Percentiles rank a stretch among this genome's conserved stretches.
Conservation (phyloP, 2,329 filamentous ascomycete genomes). For the Thelonectria blattea region DNA sequence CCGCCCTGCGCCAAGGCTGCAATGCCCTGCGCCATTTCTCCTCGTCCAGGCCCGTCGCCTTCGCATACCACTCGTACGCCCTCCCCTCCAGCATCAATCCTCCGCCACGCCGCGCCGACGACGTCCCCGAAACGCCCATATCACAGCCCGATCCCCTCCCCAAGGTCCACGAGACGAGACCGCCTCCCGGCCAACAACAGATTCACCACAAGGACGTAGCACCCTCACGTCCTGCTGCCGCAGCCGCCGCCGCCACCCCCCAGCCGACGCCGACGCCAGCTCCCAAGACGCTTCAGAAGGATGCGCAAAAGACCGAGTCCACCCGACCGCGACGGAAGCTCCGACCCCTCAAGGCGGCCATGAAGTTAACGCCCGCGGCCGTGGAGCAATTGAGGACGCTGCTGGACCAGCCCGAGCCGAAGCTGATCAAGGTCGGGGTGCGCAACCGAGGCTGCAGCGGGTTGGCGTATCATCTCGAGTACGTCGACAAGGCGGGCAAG, state of each 20-base stretch:
- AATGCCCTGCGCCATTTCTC: conserved; percentile 52
- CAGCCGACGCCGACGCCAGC: conserved; percentile 43
- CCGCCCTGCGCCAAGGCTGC: conserved; percentile 49
- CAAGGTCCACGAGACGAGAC: conserved; percentile 60
- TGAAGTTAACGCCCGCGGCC: conserved; percentile 81
- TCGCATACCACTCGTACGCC: conserved; percentile 59
- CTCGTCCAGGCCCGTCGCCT: conserved; percentile 39
- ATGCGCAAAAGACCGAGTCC: conserved; percentile 71
- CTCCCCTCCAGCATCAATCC: conserved; percentile 51
- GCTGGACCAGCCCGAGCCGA: conserved; percentile 84
- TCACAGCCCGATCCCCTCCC: conserved; percentile 53
- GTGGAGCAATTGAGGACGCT: conserved; percentile 79
- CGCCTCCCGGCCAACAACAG: conserved; percentile 42
- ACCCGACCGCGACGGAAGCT: conserved; percentile 45
- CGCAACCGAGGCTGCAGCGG: conserved; percentile 94
- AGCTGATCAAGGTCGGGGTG: conserved; percentile 92
- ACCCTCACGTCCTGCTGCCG: conserved; percentile 25
- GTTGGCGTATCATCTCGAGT: conserved; percentile 91
- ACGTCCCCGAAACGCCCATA: conserved; percentile 55
- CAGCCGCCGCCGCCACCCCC: conserved; percentile 30
- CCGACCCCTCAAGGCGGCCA: conserved; percentile 83
- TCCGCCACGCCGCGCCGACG: conserved; percentile 49
- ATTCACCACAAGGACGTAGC: conserved; percentile 24
- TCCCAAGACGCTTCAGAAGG: conserved; percentile 59
- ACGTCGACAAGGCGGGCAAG: conserved; percentile 84